A percentile compares a stretch with the other conserved stretches of the same genome.
Conservation (phyloP, 495 filamentous ascomycete genomes). For the Penicillium samsonianum region DNA sequence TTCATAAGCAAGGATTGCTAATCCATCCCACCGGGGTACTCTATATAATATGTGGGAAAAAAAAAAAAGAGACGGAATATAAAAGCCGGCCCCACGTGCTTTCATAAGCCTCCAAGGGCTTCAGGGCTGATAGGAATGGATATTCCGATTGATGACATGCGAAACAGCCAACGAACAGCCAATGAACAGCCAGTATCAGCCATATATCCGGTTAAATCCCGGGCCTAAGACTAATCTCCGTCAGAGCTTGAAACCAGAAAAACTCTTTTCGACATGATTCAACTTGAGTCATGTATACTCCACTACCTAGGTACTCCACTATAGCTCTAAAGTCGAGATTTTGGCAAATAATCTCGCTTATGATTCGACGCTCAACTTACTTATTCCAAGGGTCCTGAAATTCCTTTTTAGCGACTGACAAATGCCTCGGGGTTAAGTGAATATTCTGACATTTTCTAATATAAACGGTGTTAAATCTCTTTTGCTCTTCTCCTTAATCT, state of each 20-base stretch:
- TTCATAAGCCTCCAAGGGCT: not conserved
- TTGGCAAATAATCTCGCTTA: not conserved
- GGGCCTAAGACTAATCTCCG: slow-evolving; percentile 6
- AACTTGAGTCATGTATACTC: slow-evolving; percentile 8
- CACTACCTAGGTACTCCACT: slow-evolving; percentile 1
- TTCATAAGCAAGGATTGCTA: not conserved
- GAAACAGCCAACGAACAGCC: not conserved
- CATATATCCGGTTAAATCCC: slow-evolving; percentile 1
- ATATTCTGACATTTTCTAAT: not conserved
- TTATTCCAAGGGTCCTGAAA: not conserved
- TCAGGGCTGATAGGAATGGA: not conserved
- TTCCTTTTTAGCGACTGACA: slow-evolving; percentile 2
- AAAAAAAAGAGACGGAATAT: too few relatives aligned
- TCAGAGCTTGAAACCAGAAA: not conserved
- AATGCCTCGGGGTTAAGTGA: slow-evolving; percentile 7
- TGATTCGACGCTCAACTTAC: not conserved
- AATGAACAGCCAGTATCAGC: not conserved
- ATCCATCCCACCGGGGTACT: not conserved
- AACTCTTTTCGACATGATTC: not conserved
- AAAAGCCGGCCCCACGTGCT: not conserved
- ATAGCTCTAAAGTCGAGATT: slow-evolving; percentile 3
- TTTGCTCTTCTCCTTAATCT: too few relatives aligned
- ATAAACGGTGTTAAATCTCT: not conserved
- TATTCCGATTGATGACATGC: not conserved
- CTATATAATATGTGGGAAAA: too few relatives aligned